Evolutionary conservation across 257 asterid genomes (phyloP), one percentile per base, ranked within the genome.

Genomic region (Solanum pinnatisectum): DNA sequence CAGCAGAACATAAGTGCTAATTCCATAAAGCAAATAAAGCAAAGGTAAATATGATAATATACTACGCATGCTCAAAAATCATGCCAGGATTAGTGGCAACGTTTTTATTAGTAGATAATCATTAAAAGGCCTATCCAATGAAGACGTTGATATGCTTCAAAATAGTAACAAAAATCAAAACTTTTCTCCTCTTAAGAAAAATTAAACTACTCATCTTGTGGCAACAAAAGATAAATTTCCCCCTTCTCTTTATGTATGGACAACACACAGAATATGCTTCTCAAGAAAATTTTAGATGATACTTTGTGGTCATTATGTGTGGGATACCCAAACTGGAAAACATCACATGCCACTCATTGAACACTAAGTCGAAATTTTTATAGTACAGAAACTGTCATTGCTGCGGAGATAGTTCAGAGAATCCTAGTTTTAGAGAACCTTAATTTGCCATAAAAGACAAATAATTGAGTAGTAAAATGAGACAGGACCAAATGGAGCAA

Each of bases 11-110:
- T 82, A 82, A 82, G 22, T 82, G 30, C 44, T 18, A 82, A 82
- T 37, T 30, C 44, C 85, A 82, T 32, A 82, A 81, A 81, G 84
- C 14, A 78, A n/a, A 78, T 71, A 76, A 89, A 88, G 87, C 90
- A 89, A 86, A 83, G 23, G 79, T 32, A 88, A 88, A 88, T 27
- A 92, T 89, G 91, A 83, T 83, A 85, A 87, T 87, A 87, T 87
- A 89, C 40, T 77, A 84, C 60, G 91, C 92, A 87, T 90, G 94
- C 92, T 83, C 27, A 92, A 73, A 72, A 88, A 84, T 86, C 86
- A 91, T 84, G 88, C 60, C 63, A 67, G 67, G 77, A 63, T 84
- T 27, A 90, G 81, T 87, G 84, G 46, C 84, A 88, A 84, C 65
- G 81, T 86, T 52, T 33, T 76, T 70, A 59, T 86, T 76, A 79